A percentile compares a stretch with the other conserved stretches of the same genome.
Evolutionary conservation across 2,329 filamentous ascomycete genomes (phyloP).

Genomic region (Cladophialophora bantiana): DNA sequence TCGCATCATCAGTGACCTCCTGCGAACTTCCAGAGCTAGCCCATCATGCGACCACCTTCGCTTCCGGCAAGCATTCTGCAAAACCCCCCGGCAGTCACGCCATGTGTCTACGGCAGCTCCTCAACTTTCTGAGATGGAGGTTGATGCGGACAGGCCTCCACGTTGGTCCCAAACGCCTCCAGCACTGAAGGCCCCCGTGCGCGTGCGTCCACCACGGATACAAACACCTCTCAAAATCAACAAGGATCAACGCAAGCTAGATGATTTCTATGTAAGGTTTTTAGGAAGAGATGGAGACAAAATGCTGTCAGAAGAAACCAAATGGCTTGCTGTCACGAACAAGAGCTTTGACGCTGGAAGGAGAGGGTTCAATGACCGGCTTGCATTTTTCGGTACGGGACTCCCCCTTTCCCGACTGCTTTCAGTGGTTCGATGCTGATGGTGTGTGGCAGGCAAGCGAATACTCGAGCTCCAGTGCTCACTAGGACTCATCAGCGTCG

Average conservation of each 20-base stretch:
- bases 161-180: constrained; percentile 76
- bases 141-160: constrained; percentile 48
- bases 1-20: constrained; percentile 31
- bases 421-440: constrained; percentile 7
- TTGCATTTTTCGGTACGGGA: constrained; percentile 81
- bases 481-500: constrained; percentile 62
- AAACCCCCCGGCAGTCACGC: constrained; percentile 27
- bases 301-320: constrained; percentile 85
- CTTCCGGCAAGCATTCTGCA: constrained; percentile 25
- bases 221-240: constrained; percentile 69
- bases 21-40: constrained; percentile 27
- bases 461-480: constrained; percentile 71
- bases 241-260: constrained; percentile 73
- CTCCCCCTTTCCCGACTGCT: not conserved
- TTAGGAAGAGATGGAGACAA: constrained; percentile 75
- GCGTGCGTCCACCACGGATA: constrained; percentile 43
- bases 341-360: constrained; percentile 97
- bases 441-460: constrained; percentile 61
- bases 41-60: constrained; percentile 34
- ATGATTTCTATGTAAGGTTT: constrained; percentile 78
- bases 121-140: constrained; percentile 35
- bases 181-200: constrained; percentile 72
- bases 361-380: constrained; percentile 90
- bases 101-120: constrained; percentile 35
- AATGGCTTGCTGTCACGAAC: constrained; percentile 96